These are phyloP conservation scores for Letharia columbiana DNA, from an alignment of 495 filamentous ascomycete genomes.

Conservation along the genomic window DNA sequence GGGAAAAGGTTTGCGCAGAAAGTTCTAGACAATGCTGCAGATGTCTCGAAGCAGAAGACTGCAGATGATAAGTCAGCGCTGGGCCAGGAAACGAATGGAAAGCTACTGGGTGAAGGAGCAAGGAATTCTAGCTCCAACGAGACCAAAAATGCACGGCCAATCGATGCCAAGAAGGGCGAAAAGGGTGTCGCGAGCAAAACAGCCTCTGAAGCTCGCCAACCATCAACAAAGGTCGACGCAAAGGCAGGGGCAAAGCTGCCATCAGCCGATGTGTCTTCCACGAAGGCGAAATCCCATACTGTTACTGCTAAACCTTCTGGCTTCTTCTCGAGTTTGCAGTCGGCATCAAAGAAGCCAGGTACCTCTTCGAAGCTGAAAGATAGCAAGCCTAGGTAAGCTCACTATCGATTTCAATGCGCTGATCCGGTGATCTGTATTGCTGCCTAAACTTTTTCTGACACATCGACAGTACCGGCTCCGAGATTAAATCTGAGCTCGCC, in stretches of 20 bases:
- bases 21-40: conserved; percentile 49
- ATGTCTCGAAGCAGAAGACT: conserved; percentile 43
- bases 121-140: conserved; percentile 32
- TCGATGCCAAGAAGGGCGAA: conserved; percentile 38
- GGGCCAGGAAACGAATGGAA: conserved; percentile 26
- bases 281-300: conserved; percentile 42
- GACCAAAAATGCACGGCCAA: conserved; percentile 40
- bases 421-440: not conserved
- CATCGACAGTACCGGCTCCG: conserved; percentile 27
- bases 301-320: conserved; percentile 49
- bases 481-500: conserved; percentile 35
- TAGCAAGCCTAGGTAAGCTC: conserved; percentile 22
- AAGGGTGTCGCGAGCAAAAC: conserved; percentile 16
- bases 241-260: conserved; percentile 23
- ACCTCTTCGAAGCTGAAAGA: conserved; percentile 34
- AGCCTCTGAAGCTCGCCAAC: conserved; percentile 15
- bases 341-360: conserved; percentile 53
- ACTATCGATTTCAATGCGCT: not conserved
- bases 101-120: conserved; percentile 27
- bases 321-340: conserved; percentile 50
- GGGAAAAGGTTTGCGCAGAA: conserved; percentile 50
- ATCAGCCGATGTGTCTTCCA: conserved; percentile 23
- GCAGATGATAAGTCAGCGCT: conserved; percentile 31
- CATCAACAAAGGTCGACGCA: conserved; percentile 21
- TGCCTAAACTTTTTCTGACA: conserved; percentile 22